These are phyloP conservation scores for Rhizopogon vinicolor DNA, from an alignment of 768 basidiomycete genomes.

Conservation along the genomic window DNA sequence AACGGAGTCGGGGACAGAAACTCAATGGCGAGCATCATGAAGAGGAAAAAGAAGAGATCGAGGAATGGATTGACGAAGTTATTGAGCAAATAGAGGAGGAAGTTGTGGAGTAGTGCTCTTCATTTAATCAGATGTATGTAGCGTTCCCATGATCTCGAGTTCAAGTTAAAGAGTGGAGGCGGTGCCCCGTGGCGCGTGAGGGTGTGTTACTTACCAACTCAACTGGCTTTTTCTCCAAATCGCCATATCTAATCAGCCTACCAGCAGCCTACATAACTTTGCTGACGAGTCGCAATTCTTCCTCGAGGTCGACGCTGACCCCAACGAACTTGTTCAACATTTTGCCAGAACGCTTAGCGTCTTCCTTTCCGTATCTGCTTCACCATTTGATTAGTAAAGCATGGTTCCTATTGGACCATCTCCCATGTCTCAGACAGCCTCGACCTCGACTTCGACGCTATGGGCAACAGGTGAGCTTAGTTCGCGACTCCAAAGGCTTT, in stretches of 20 bases:
- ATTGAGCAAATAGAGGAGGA: constrained; percentile 90
- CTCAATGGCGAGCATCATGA: constrained; percentile 34
- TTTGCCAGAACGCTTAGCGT: background rate
- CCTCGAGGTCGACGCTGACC: background rate
- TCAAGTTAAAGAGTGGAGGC: background rate
- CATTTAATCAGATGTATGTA: background rate
- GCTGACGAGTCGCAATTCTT: background rate
- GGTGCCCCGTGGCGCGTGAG: background rate
- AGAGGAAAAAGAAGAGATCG: constrained; percentile 80
- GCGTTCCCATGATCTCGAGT: background rate
- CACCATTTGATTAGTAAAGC: constrained; percentile 10
- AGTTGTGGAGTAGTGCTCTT: constrained; percentile 41
- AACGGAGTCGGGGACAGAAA: constrained; percentile 33
- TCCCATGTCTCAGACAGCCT: constrained; percentile 22
- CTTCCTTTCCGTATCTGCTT: constrained; percentile 4
- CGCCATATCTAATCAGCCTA: background rate
- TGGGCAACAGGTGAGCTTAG: constrained; percentile 67
- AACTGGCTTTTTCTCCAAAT: background rate
- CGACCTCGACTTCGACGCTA: constrained; percentile 51
- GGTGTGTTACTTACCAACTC: background rate
- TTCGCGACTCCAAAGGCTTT: background rate
- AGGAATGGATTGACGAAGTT: constrained; percentile 92
- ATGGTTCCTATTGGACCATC: constrained; percentile 27
- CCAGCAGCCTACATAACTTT: background rate
- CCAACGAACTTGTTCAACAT: background rate